Evolutionary conservation across 2,329 filamentous ascomycete genomes (phyloP), one percentile per base, ranked within the genome.

Genomic region (Diaporthe sp.): DNA sequence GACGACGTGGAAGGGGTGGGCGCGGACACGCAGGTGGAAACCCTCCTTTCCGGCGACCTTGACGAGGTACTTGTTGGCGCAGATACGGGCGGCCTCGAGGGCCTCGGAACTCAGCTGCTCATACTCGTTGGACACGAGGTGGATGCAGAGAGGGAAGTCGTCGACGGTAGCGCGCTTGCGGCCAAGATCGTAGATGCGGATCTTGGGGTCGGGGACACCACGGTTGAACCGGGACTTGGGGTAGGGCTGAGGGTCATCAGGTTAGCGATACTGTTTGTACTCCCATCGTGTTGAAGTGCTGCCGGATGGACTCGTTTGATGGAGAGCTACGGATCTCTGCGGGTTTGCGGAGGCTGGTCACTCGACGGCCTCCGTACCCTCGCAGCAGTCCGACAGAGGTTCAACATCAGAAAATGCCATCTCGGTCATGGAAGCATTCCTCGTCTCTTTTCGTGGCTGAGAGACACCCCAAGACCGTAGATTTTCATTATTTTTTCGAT

Each of bases 141-240:
- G 97, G 85, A 98, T 94, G 92, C 97, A 98, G 85, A 96, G 94
- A 86, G 97, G 97, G 94, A 99, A 99, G 89, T 99, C 97, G 88
- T 99, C 97, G 88, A 98, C 97, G 88, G 93, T 95, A 84, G 97
- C 97, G 88, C 94, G 94, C 95, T 99, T 99, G 89, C 96, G 95
- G 89, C 96, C 96, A 83, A 98, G 94, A 91, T 98, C 96, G 92
- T 98, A 99, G 92, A 99, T 99, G 86, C 95, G 94, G 86, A 98
- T 93, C 90, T 93, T 93, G 82, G 91, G 90, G 87, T 93, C 91
- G 85, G 91, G 91, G 82, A 98, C 96, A 98, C 97, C 97, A 92
- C 97, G 96, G 94, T 99, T 99, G 94, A 98, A 99, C 85, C 97
- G 95, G 84, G 96, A 98, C 94, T 99, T 99, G 84, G 97, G 97